Base-by-base conservation (phyloP, 2,329 filamentous ascomycete species). In the Aureobasidium lini region DNA sequence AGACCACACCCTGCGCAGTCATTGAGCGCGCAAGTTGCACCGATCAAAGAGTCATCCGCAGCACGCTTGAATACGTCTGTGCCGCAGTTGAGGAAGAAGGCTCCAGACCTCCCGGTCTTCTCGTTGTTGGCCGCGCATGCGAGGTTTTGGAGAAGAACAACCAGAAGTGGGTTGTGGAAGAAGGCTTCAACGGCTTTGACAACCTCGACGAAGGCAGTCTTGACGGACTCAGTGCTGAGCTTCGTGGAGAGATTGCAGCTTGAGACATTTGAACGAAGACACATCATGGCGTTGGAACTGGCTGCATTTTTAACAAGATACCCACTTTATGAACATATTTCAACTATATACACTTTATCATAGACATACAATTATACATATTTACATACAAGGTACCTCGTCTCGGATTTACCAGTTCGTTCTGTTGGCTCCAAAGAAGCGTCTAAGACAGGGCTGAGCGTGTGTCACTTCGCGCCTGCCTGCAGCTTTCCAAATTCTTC, bases 1-100 rank as follows among this genome's bases (percentile, higher is more conserved):
- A 73, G 36, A 73, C 76, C n/a, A 94, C 91, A 1, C 91, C 93
- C 0, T 96, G 93, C 68, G 92, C 93, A 0, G 92, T 99, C 10
- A 82, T 99, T 59, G 94, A 99, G 74, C 82, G 94, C 37, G 94
- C 94, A 6, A 95, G 89, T 62, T 99, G 94, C 70, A 88, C 90
- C 0, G 94, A 99, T 70, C 94, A 99, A 76, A 81, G 93, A 50
- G 89, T 99, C 15, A 92, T 99, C 31, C 81, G 94, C 59, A 94
- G 91, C 1, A 96, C 90, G 1, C 75, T 99, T 28, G 81, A 85
- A 66, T 81, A 87, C 66, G 90, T 97, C 1, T 88, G 82, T 28
- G 81, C 85, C 56, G 94, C 94, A 0, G 85, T 99, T 47, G 91
- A 96, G 71, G 84, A 89, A 52, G 90, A 95, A 68, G 94, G 94